Conservation (phyloP, 2,329 filamentous ascomycete species). For the Botrytis porri region DNA sequence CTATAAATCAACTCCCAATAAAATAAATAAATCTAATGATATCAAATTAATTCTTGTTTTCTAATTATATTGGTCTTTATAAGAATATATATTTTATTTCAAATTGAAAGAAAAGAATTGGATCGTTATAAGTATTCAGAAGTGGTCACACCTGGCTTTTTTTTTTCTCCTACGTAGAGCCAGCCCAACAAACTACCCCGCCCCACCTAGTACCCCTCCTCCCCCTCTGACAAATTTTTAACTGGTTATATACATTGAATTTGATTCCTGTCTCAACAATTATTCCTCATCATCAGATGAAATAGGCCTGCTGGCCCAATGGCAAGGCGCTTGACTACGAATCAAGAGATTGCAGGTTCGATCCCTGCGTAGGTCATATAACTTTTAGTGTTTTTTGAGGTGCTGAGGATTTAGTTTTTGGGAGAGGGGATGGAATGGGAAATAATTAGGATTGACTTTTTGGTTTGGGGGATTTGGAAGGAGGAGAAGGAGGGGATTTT, state of each 20-base stretch:
- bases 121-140: no score
- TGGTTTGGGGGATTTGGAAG: neutral
- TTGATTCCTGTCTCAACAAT: fast-evolving
- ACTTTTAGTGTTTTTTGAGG: neutral
- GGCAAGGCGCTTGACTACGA: slow-evolving; percentile 50
- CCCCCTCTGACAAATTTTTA: neutral
- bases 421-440: no score
- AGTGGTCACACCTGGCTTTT: no score
- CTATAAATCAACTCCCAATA: no score
- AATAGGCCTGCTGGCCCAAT: slow-evolving; percentile 41
- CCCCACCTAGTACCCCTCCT: neutral
- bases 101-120: no score
- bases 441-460: no score
- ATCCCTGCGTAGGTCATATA: slow-evolving; percentile 35
- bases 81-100: no score
- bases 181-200: neutral
- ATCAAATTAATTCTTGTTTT: no score
- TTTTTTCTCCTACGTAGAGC: no score
- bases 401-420: neutral
- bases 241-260: neutral
- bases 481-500: neutral
- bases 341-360: slow-evolving; percentile 50
- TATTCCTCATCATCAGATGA: neutral
- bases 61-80: no score
- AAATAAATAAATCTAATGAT: no score